A percentile compares a stretch with the other conserved stretches of the same genome.
These are phyloP conservation scores for Hondaea fermentalgiana DNA, from an alignment of 108 stramenopile species.

Conservation along the genomic window DNA sequence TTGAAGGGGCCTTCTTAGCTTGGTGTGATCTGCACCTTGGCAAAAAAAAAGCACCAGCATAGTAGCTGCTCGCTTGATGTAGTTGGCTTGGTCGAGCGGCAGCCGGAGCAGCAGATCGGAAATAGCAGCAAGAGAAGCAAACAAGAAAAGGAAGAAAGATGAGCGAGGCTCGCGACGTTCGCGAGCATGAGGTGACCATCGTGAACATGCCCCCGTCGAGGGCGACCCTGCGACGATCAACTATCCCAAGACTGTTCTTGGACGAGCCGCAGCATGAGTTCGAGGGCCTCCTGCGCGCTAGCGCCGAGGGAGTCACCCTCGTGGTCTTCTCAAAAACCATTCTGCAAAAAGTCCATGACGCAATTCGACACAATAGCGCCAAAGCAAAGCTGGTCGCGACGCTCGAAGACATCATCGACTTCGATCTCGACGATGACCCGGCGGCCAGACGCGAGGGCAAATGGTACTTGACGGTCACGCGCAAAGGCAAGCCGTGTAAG, in stretches of 20 bases:
- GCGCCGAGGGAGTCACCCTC: neutral
- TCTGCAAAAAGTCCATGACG: neutral
- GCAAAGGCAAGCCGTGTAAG: neutral
- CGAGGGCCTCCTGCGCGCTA: neutral
- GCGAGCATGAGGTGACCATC: neutral
- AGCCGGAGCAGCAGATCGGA: neutral
- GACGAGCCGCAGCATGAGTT: neutral
- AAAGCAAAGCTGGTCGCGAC: neutral
- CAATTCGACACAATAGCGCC: neutral
- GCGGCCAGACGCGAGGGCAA: neutral
- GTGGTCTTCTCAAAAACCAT: neutral
- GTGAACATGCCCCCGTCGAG: neutral
- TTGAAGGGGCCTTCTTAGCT: no score
- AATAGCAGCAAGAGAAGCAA: no score
- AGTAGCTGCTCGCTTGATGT: no score
- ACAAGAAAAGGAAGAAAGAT: no score
- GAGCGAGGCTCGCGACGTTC: no score
- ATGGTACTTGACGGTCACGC: neutral
- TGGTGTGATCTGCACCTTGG: no score
- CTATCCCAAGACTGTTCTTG: neutral
- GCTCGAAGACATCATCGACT: neutral
- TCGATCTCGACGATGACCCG: neutral
- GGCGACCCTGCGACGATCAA: neutral
- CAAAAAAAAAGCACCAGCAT: no score
- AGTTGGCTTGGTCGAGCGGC: no score